Evolutionary conservation across 2,329 filamentous ascomycete species (phyloP).

Genomic region (Claviceps monticola): DNA sequence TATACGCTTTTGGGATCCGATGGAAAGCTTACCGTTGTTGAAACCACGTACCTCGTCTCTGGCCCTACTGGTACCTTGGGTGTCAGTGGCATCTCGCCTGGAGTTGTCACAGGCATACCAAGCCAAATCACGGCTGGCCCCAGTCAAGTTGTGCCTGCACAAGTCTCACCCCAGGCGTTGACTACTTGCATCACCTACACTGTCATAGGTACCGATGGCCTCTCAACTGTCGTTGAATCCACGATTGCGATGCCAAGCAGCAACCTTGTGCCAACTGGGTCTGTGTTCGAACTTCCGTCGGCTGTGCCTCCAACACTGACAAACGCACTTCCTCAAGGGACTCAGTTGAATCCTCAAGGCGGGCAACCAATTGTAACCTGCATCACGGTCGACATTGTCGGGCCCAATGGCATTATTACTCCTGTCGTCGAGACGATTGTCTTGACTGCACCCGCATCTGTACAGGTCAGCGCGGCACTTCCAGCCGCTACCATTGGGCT

Average conservation of each 20-base stretch:
- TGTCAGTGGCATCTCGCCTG: constrained; percentile 5
- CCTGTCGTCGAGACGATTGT: constrained; percentile 16
- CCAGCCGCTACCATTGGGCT: constrained; percentile 8
- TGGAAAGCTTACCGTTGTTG: constrained; percentile 16
- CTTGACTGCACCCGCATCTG: constrained; percentile 7
- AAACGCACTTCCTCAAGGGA: constrained; percentile 9
- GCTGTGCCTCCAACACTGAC: constrained; percentile 7
- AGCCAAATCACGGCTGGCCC: constrained; percentile 9
- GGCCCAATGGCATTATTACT: constrained; percentile 18
- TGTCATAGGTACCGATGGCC: constrained; percentile 14
- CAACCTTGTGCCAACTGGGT: constrained; percentile 10
- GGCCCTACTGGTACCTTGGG: constrained; percentile 8
- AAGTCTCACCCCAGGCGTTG: constrained; percentile 5
- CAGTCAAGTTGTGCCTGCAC: not conserved
- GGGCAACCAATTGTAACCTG: constrained; percentile 13
- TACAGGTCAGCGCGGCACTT: constrained; percentile 4
- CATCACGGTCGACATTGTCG: constrained; percentile 19
- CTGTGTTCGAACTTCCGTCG: constrained; percentile 8
- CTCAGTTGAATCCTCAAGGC: constrained; percentile 7
- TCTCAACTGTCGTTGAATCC: constrained; percentile 17
- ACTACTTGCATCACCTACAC: constrained; percentile 19
- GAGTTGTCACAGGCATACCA: constrained; percentile 13
- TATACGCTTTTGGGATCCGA: constrained; percentile 16
- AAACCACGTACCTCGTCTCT: constrained; percentile 13
- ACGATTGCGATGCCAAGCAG: constrained; percentile 16